Evolutionary conservation across 2,329 filamentous ascomycete species (phyloP).

Genomic region (Cadophora malorum): DNA sequence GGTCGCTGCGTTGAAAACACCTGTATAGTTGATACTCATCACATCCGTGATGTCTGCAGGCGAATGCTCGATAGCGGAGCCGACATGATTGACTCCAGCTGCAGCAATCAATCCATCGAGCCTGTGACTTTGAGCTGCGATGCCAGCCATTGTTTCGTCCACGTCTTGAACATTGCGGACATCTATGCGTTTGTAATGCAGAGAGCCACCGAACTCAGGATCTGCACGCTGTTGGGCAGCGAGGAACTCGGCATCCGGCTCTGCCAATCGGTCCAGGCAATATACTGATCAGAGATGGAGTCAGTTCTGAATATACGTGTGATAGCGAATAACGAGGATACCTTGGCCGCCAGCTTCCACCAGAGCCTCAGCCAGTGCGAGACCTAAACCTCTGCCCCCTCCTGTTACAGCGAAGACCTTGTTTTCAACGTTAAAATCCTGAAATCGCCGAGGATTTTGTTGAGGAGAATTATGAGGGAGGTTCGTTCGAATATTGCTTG

Average conservation of each 20-base stretch:
- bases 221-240: constrained; percentile 4
- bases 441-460: not conserved
- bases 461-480: not conserved
- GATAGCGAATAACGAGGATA: not conserved
- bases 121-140: not conserved
- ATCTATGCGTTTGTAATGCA: constrained; percentile 12
- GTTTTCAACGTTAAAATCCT: not conserved
- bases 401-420: constrained; percentile 10
- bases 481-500: not conserved
- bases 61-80: constrained; percentile 6
- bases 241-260: not conserved
- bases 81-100: constrained; percentile 10
- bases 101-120: not conserved
- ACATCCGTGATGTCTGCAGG: not conserved
- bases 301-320: not conserved
- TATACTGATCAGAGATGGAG: not conserved
- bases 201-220: constrained; percentile 4
- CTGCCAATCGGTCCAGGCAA: not conserved
- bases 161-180: not conserved
- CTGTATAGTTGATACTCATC: constrained; percentile 10
- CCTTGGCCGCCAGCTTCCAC: constrained; percentile 7
- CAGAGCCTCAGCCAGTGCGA: constrained; percentile 7
- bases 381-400: constrained; percentile 1
- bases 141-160: constrained; percentile 4
- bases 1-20: constrained; percentile 6